Percentiles rank a stretch among this genome's conserved stretches.
These are phyloP conservation scores for Aegilops umbellulata DNA, from an alignment of 176 grass and related monocot genomes.

Conservation along the genomic window DNA sequence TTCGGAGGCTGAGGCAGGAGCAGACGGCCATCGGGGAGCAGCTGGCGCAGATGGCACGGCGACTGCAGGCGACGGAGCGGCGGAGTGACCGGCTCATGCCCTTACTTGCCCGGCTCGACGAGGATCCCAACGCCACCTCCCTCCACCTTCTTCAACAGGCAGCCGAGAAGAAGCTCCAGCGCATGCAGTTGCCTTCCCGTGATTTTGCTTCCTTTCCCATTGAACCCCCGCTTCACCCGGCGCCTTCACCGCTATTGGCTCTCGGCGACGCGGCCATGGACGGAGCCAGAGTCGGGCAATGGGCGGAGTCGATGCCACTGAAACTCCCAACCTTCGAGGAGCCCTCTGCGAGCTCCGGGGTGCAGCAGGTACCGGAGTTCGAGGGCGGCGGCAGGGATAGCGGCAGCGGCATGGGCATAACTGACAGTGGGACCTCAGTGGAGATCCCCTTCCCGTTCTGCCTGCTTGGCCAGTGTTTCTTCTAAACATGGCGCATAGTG, in stretches of 20 bases:
- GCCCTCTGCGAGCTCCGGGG: not conserved
- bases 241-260: not conserved
- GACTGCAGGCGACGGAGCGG: conserved; percentile 57
- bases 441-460: conserved; percentile 63
- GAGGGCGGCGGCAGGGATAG: not conserved
- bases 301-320: conserved; percentile 27
- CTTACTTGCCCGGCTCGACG: conserved; percentile 46
- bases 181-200: not conserved
- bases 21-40: conserved; percentile 56
- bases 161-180: conserved; percentile 42
- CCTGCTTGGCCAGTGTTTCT: conserved; percentile 60
- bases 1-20: conserved; percentile 45
- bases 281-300: not conserved
- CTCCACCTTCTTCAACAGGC: conserved; percentile 33
- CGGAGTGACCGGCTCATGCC: conserved; percentile 57
- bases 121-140: conserved; percentile 48
- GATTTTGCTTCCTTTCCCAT: not conserved
- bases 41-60: conserved; percentile 49
- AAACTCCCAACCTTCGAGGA: conserved; percentile 1
- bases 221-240: not conserved
- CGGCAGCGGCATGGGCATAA: not conserved
- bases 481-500: conserved; percentile 19
- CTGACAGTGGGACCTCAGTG: not conserved
- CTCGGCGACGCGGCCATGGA: conserved; percentile 1
- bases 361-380: conserved; percentile 37